Evolutionary conservation across 106 monocot genomes (phyloP), one percentile per base, ranked within the genome.

Genomic region (Acorus calamus): DNA sequence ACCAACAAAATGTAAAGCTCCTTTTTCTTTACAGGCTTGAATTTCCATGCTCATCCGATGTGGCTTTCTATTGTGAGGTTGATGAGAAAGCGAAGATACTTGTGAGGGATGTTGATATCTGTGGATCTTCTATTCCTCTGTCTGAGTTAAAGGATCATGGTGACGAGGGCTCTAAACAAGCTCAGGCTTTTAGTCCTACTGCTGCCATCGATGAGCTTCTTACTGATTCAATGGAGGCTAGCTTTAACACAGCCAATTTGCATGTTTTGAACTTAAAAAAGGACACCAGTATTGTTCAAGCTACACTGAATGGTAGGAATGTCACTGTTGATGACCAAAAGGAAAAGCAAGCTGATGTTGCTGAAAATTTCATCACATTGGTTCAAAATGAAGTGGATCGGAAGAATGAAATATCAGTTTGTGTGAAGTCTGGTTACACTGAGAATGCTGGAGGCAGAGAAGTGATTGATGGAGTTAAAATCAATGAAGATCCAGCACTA

Each of bases 161-260:
- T 11, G 56, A 11, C 11, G 62, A 28, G 6, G 56, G 47, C 50
- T 52, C 61, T 49, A 42, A 60, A 9, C 70, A 71, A 14, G 74
- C 60, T 60, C 62, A 71, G 13, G 13, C 78, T 53, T 71, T 47
- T 44, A 50, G 60, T 75, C 78, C 69, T 58, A 63, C 74, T 46
- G 56, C 49, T 61, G 67, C 64, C 57, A 71, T 83, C 5, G 71
- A 78, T 63, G 65, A n/a, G 8, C 78, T 71, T 61, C 61, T 83
- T 48, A 62, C 77, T 44, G 70, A 78, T 46, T 68, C 82, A 9
- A 44, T 12, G 7, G 82, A 74, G 28, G 28, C 28, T 28, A 28
- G 28, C 28, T 28, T 28, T 28, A 28, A 28, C 28, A 0, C 28
- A 28, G 28, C 28, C 28, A 28, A 28, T 28, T 28, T 52, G 57